A percentile compares a stretch with the other conserved stretches of the same genome.
Conservation (phyloP, 192 early-diverging fungal species). For the Entomortierella beljakovae region DNA sequence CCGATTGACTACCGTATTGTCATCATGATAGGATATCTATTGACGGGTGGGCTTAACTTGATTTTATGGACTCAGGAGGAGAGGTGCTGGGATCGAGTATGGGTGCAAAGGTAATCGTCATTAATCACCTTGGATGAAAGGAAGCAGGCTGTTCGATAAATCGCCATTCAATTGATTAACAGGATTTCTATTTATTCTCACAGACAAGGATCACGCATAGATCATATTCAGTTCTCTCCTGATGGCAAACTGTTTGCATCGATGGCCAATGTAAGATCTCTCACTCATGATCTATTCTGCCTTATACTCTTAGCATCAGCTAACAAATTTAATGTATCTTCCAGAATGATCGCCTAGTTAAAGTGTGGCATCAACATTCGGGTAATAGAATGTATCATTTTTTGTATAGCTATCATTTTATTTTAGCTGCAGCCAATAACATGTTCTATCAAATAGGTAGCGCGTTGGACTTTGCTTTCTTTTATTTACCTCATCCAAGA, state of each 20-base stretch:
- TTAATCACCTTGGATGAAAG: too few relatives aligned
- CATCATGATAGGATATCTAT: slow-evolving; percentile 36
- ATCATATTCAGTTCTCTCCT: slow-evolving; percentile 68
- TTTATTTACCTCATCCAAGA: slow-evolving; percentile 74
- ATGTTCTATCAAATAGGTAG: slow-evolving; percentile 7
- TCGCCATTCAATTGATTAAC: too few relatives aligned
- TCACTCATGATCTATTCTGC: neutral
- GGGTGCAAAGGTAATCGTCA: slow-evolving; percentile 56
- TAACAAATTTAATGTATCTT: neutral
- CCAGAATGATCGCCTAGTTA: slow-evolving; percentile 73
- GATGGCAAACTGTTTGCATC: slow-evolving; percentile 72
- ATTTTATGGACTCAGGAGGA: slow-evolving; percentile 45
- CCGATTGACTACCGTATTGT: neutral
- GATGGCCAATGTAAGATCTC: slow-evolving; percentile 60
- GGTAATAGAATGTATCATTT: neutral
- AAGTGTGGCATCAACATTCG: slow-evolving; percentile 68
- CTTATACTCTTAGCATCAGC: neutral
- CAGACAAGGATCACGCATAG: slow-evolving; percentile 55
- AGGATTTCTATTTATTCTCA: neutral
- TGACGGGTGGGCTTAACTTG: slow-evolving; percentile 51
- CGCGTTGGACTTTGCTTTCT: slow-evolving; percentile 60
- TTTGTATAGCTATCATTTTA: neutral
- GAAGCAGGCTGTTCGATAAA: too few relatives aligned
- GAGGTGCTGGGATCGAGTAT: slow-evolving; percentile 46
- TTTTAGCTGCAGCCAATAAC: neutral